A percentile compares a stretch with the other conserved stretches of the same genome.
Conservation (phyloP, 306 rosid species). For the Abrus precatorius region DNA sequence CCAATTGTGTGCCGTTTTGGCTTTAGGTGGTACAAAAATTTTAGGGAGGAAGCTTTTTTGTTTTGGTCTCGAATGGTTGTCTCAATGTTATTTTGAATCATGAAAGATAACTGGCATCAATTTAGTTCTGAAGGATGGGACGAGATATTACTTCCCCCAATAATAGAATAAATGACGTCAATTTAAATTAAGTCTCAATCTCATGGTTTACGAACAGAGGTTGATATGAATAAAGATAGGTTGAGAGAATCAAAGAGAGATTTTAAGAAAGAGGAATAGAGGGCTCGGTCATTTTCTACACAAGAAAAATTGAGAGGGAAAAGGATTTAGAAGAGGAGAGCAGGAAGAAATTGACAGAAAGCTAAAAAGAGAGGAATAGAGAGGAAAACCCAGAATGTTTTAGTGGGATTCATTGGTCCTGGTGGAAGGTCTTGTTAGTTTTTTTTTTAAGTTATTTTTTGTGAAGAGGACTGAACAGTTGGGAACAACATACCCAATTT, state of each 20-base stretch:
- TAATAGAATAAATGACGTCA: not conserved
- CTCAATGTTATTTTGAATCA: not conserved
- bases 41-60: not conserved
- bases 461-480: not conserved
- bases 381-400: not conserved
- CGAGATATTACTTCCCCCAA: not conserved
- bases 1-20: constrained; percentile 4
- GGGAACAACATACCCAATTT: not conserved
- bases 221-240: not conserved
- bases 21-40: constrained; percentile 1
- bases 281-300: not conserved
- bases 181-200: not conserved
- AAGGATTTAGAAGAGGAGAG: not conserved
- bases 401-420: not conserved
- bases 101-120: not conserved
- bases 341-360: not conserved
- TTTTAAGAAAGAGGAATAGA: not conserved
- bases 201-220: not conserved
- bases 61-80: not conserved
- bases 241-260: not conserved
- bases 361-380: not conserved
- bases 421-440: not conserved
- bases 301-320: not conserved
- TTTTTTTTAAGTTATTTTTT: not conserved
- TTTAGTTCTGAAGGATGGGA: not conserved